Conservation (phyloP, 768 basidiomycete species). For the Suillus luteus region DNA sequence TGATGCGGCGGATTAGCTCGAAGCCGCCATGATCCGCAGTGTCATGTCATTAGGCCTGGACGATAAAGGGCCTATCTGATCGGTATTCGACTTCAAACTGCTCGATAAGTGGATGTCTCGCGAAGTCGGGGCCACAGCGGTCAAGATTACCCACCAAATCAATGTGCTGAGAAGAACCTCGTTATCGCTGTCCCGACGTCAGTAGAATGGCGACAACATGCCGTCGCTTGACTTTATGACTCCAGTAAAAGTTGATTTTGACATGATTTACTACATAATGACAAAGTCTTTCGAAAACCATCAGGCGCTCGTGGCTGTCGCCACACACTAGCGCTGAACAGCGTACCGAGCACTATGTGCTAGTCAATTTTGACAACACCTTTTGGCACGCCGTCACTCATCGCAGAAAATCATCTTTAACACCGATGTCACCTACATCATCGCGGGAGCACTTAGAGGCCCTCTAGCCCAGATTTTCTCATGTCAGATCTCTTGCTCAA, state of each 20-base stretch:
- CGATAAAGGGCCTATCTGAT: not conserved
- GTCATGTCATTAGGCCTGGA: not conserved
- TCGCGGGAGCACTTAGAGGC: slow-evolving; percentile 2
- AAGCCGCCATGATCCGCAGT: not conserved
- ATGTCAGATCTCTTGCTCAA: not conserved
- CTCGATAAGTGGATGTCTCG: not conserved
- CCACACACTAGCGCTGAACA: not conserved
- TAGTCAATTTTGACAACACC: not conserved
- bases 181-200: not conserved
- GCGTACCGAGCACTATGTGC: not conserved
- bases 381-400: not conserved
- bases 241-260: not conserved
- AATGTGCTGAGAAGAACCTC: not conserved
- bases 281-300: not conserved
- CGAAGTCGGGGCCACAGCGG: not conserved
- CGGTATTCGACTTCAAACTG: not conserved
- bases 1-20: not conserved
- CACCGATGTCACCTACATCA: not conserved
- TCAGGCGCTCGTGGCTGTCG: too few species aligned
- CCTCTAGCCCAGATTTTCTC: not conserved
- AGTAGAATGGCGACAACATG: not conserved
- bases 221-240: not conserved
- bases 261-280: not conserved
- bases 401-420: not conserved
- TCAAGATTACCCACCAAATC: not conserved